phyloP scores from a whole-genome alignment of 768 basidiomycete genomes.

The Fomitopsis serialis region DNA sequence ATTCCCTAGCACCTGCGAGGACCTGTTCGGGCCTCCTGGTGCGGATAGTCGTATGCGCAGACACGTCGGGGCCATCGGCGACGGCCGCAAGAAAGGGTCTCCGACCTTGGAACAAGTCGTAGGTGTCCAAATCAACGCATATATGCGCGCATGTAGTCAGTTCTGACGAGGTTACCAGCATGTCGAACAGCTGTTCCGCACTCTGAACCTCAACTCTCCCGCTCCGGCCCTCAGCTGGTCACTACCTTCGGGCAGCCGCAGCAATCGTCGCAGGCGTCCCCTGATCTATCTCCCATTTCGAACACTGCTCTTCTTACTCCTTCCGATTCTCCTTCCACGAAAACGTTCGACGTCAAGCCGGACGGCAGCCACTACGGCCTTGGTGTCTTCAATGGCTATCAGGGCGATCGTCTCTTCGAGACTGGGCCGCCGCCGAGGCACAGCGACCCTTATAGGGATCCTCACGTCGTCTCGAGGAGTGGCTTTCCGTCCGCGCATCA shows the following conservation, averaged over 20 bases:
- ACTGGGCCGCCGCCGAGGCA: slow-evolving; percentile 28
- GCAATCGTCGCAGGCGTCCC: slow-evolving; percentile 41
- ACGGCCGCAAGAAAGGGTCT: slow-evolving; percentile 63
- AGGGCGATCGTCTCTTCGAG: slow-evolving; percentile 28
- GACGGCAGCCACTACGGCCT: slow-evolving; percentile 46
- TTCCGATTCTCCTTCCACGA: slow-evolving; percentile 61
- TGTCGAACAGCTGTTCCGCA: slow-evolving; percentile 75
- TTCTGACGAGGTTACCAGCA: slow-evolving; percentile 40
- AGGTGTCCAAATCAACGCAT: slow-evolving; percentile 21
- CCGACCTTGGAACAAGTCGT: slow-evolving; percentile 55
- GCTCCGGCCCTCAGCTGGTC: slow-evolving; percentile 28
- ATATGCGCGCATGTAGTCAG: slow-evolving; percentile 1
- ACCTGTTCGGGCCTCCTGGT: slow-evolving; percentile 59
- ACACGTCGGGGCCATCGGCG: slow-evolving; percentile 70
- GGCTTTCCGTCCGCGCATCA: slow-evolving; percentile 3
- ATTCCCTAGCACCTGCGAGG: slow-evolving; percentile 40
- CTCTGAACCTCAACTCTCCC: slow-evolving; percentile 76
- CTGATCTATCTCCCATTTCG: slow-evolving; percentile 71
- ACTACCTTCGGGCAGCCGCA: slow-evolving; percentile 37
- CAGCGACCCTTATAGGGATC: slow-evolving; percentile 14
- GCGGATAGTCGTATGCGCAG: slow-evolving; percentile 29
- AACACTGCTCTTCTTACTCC: slow-evolving; percentile 70
- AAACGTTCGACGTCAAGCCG: slow-evolving; percentile 51
- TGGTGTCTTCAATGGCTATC: slow-evolving; percentile 16
- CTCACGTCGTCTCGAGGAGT: slow-evolving; percentile 7